Percentiles rank a stretch among this genome's conserved stretches.
Evolutionary conservation across 768 basidiomycete species (phyloP).

Genomic region (Leccinum pellstonianum): DNA sequence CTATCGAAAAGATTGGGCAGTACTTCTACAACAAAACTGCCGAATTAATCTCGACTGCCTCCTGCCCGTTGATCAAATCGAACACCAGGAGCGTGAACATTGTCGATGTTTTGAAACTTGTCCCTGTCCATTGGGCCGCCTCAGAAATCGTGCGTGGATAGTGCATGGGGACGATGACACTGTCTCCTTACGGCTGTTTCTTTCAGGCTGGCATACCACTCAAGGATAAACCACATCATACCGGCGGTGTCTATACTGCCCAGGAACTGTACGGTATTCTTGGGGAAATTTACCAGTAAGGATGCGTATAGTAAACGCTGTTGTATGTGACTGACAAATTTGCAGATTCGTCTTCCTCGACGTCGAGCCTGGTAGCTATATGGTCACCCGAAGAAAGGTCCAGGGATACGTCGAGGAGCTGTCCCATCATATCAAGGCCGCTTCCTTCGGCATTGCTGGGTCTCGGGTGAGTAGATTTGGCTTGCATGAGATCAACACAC

Average conservation of each 20-base stretch:
- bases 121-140: conserved; percentile 71
- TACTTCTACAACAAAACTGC: conserved; percentile 69
- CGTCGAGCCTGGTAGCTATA: conserved; percentile 55
- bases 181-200: conserved; percentile 1
- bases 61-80: conserved; percentile 57
- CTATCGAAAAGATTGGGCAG: conserved; percentile 47
- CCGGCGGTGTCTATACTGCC: conserved; percentile 60
- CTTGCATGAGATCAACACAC: not conserved
- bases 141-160: conserved; percentile 56
- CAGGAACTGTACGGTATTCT: conserved; percentile 61
- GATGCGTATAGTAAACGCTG: not conserved
- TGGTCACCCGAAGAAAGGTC: conserved; percentile 53
- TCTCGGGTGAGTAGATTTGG: conserved; percentile 39
- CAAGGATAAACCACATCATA: conserved; percentile 50
- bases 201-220: conserved; percentile 69
- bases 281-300: conserved; percentile 67
- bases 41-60: conserved; percentile 51
- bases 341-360: conserved; percentile 75
- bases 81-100: conserved; percentile 59
- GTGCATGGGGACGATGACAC: not conserved
- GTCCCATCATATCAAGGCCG: conserved; percentile 52
- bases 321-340: not conserved
- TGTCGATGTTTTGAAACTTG: conserved; percentile 62
- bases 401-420: conserved; percentile 54
- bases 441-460: conserved; percentile 43